These are phyloP conservation scores for Polysphondylium violaceum DNA, from an alignment of 78 protist genomes.

Conservation along the genomic window DNA sequence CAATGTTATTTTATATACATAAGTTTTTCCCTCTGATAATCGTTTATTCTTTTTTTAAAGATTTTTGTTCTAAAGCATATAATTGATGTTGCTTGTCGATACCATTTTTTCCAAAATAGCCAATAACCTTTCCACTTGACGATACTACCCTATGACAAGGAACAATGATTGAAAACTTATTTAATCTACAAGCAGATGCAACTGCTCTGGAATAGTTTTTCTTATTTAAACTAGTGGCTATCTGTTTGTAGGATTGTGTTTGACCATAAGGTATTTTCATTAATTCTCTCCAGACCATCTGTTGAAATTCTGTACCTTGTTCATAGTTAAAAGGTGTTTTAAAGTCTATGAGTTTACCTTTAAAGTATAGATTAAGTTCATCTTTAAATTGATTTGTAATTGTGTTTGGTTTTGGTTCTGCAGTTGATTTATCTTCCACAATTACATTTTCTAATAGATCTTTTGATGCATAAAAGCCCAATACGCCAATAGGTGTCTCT, in stretches of 20 bases:
- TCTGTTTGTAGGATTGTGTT: constrained; percentile 20
- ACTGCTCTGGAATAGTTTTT: constrained; percentile 27
- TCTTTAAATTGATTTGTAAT: constrained; percentile 29
- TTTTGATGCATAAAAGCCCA: no score
- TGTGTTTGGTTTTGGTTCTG: no score
- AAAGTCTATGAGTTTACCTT: constrained; percentile 12
- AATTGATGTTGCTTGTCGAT: constrained; percentile 57
- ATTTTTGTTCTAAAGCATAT: no score
- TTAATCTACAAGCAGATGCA: constrained; percentile 55
- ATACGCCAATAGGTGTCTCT: no score
- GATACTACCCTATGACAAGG: constrained; percentile 61
- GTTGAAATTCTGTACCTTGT: constrained; percentile 40
- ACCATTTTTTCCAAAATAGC: constrained; percentile 54
- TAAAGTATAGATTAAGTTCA: constrained; percentile 28
- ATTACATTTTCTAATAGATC: no score
- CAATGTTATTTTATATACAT: no score
- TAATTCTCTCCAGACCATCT: constrained; percentile 12
- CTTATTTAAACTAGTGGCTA: constrained; percentile 4
- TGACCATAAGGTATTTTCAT: constrained; percentile 19
- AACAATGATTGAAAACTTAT: constrained; percentile 15
- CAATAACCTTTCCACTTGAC: constrained; percentile 19
- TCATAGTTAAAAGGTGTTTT: background rate
- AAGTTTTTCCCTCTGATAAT: no score
- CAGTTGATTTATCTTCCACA: no score
- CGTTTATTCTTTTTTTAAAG: no score